Base-by-base conservation (phyloP, 306 rosid genomes). In the Cercis canadensis region DNA sequence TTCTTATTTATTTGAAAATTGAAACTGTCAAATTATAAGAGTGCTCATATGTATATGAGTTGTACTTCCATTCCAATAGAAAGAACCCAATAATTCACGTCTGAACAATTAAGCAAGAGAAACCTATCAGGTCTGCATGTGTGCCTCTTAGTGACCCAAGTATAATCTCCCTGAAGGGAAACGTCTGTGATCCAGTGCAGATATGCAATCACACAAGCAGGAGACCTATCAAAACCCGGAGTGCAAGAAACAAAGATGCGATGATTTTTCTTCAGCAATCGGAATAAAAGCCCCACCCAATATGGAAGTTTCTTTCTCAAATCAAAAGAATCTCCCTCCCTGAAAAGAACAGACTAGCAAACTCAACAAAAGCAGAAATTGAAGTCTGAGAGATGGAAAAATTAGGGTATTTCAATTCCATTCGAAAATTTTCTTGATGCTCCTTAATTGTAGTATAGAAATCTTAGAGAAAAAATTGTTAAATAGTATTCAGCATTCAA, bases 171-270 rank as follows among this genome's bases (percentile, higher is more conserved):
- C 52, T 94, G 94, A 78, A 94, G 99, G 79, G 97, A 90, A 80
- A 96, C 84, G 46, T 91, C 99, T 2, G 97, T 91, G 91, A 94
- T 91, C 99, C 99, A 91, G 74, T 94, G 97, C 69, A 94, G 78
- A 84, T 94, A 94, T 63, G 99, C 99, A 81, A 91, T 86, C 79
- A 94, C 97, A 69, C 95, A 87, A 53, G 95, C 89, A 31, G 99
- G 97, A 81, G 99, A 78, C 72, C 96, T 95, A 80, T 94, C 92
- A 76, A 94, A 86, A 75, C 97, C 99, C 78, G 96, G 86, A 59
- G 97, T 94, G 78, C 99, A 94, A 29, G 96, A 87, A 45, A 89
- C 89, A 77, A 74, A 89, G 77, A 91, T 90, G 43, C 92, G 92
- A 62, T 81, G 88, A 56, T 85, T 89, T 87, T 91, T 94, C 84